Evolutionary conservation across 306 rosid species (phyloP).

Genomic region (Boehmeria nivea): DNA sequence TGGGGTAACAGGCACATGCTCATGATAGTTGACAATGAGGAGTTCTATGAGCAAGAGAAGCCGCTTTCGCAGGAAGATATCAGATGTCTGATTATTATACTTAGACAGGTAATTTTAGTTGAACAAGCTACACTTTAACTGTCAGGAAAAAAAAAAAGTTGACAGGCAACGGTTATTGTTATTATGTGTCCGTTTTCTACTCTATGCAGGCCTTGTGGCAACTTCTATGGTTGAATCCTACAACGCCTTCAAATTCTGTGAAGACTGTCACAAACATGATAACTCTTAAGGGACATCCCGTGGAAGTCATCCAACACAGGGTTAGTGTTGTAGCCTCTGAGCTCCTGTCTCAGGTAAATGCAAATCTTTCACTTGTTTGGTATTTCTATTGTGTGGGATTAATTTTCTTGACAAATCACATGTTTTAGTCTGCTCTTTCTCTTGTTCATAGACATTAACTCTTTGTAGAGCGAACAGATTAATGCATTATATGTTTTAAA

Average conservation of each 20-base stretch:
- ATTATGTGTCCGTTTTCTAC: slow-evolving; percentile 5
- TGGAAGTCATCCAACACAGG: slow-evolving; percentile 76
- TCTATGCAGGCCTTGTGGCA: slow-evolving; percentile 91
- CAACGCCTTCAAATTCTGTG: slow-evolving; percentile 38
- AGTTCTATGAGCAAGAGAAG: slow-evolving; percentile 94
- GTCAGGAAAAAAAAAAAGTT: background rate
- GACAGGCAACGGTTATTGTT: slow-evolving; percentile 1
- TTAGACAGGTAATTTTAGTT: slow-evolving; percentile 69
- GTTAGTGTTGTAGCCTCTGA: slow-evolving; percentile 81
- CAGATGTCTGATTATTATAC: slow-evolving; percentile 64
- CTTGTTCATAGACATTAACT: slow-evolving; percentile 13
- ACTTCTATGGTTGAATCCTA: slow-evolving; percentile 84
- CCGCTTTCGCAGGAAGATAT: slow-evolving; percentile 84
- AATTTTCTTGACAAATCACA: slow-evolving; percentile 15
- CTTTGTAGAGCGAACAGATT: slow-evolving; percentile 4
- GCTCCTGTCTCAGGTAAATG: slow-evolving; percentile 84
- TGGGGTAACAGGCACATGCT: slow-evolving; percentile 99
- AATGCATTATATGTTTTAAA: slow-evolving; percentile 4
- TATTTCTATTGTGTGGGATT: slow-evolving; percentile 15
- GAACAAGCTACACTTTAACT: slow-evolving; percentile 20
- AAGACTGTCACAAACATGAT: slow-evolving; percentile 34
- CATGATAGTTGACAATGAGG: slow-evolving; percentile 86
- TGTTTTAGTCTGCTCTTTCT: slow-evolving; percentile 14
- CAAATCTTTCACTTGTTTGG: slow-evolving; percentile 8
- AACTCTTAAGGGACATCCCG: slow-evolving; percentile 50